Percentiles rank a stretch among this genome's conserved stretches.
Evolutionary conservation across 129 eudicot species (phyloP).

Genomic region (Apium graveolens): DNA sequence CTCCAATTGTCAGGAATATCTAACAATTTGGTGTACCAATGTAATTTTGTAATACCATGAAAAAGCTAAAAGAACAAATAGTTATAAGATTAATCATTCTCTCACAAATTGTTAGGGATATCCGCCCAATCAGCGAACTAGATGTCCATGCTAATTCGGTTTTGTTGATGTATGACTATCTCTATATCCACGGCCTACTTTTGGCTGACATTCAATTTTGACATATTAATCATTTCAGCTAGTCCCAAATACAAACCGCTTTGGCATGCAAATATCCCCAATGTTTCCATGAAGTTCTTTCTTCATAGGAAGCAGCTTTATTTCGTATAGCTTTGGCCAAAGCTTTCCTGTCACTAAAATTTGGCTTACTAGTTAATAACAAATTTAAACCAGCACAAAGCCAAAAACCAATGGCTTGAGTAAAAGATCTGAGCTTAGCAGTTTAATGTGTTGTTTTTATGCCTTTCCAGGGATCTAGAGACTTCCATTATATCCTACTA

Average conservation of each 20-base stretch:
- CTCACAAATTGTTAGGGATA: neutral
- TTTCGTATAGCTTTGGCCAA: conserved; percentile 94
- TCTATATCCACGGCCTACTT: neutral
- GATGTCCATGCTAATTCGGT: neutral
- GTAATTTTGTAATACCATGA: too few species aligned
- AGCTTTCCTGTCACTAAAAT: conserved; percentile 78
- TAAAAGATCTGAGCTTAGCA: neutral
- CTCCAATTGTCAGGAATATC: too few species aligned
- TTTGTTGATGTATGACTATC: neutral
- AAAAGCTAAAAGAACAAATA: neutral
- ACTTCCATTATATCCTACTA: neutral
- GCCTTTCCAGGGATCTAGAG: neutral
- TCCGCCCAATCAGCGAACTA: neutral
- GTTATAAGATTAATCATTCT: neutral
- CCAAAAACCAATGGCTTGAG: neutral
- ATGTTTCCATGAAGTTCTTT: conserved; percentile 37
- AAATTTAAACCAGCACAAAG: neutral
- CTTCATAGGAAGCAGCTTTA: conserved; percentile 54
- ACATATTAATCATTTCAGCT: neutral
- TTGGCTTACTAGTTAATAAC: neutral
- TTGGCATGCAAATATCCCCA: conserved; percentile 46
- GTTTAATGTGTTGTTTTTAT: neutral
- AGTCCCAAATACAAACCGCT: conserved; percentile 29
- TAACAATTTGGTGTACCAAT: too few species aligned
- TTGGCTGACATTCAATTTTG: neutral